phyloP scores from a whole-genome alignment of 2,329 filamentous ascomycete genomes.

The Furcasterigmium furcatum region DNA sequence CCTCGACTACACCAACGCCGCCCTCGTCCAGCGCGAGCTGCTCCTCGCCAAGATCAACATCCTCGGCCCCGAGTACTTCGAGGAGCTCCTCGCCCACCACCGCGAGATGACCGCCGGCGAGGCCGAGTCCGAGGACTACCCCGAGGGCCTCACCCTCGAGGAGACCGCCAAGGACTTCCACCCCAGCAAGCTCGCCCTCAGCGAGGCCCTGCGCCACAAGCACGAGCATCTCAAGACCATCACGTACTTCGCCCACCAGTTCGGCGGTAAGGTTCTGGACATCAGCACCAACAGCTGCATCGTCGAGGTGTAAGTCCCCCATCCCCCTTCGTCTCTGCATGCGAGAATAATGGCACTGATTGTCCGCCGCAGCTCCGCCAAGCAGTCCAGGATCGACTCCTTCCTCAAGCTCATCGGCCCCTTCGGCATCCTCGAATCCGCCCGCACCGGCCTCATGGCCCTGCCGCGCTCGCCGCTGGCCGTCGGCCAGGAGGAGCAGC shows the following conservation, averaged over 20 bases:
- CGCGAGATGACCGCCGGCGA: slow-evolving; percentile 70
- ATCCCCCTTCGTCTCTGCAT: background rate
- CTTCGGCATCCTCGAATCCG: slow-evolving; percentile 95
- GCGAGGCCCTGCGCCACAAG: slow-evolving; percentile 91
- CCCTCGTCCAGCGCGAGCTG: slow-evolving; percentile 92
- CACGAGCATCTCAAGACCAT: slow-evolving; percentile 96
- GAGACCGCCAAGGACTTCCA: slow-evolving; percentile 71
- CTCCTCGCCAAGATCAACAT: slow-evolving; percentile 96
- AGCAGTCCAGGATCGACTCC: slow-evolving; percentile 89
- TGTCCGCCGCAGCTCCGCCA: slow-evolving; percentile 65
- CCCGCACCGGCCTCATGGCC: slow-evolving; percentile 94
- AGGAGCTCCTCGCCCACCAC: slow-evolving; percentile 93
- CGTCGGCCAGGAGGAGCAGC: slow-evolving; percentile 64
- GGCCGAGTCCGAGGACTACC: slow-evolving; percentile 34
- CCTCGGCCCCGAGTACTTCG: slow-evolving; percentile 95
- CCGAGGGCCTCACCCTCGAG: slow-evolving; percentile 38
- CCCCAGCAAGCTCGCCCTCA: slow-evolving; percentile 79
- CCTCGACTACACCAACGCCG: slow-evolving; percentile 88
- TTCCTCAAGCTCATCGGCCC: slow-evolving; percentile 95
- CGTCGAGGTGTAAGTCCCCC: slow-evolving; percentile 77
- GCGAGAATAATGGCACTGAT: slow-evolving; percentile 18
- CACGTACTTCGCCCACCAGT: slow-evolving; percentile 95
- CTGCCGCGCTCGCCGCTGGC: slow-evolving; percentile 88
- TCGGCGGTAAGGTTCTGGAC: slow-evolving; percentile 94
- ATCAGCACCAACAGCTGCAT: slow-evolving; percentile 99